phyloP scores from a whole-genome alignment of 2,329 filamentous ascomycete species.

The Coniochaeta hoffmannii region DNA sequence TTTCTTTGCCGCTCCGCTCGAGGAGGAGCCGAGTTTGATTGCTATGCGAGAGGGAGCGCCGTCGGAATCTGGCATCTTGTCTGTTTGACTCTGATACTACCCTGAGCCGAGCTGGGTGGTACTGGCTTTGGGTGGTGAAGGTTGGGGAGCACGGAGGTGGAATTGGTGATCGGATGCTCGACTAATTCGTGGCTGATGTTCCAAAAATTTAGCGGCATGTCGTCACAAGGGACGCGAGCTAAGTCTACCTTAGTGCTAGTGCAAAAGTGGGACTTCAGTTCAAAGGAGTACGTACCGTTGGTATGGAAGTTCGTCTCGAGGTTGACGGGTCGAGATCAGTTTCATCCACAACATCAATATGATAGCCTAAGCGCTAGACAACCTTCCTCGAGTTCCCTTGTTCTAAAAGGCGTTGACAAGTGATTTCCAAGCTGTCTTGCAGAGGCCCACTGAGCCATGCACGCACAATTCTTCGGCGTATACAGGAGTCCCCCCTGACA shows the following conservation, averaged over 20 bases:
- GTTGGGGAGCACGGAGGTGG: background rate
- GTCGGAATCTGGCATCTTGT: constrained; percentile 12
- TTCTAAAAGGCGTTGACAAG: no score
- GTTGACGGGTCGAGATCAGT: background rate
- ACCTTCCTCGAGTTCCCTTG: background rate
- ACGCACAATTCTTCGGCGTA: background rate
- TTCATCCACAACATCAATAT: background rate
- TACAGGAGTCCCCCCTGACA: background rate
- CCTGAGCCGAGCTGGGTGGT: background rate
- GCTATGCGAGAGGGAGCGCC: constrained; percentile 11
- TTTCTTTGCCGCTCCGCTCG: constrained; percentile 8
- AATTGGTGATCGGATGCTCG: background rate
- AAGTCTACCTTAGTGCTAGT: background rate
- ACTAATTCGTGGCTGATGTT: background rate
- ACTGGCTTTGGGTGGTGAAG: background rate
- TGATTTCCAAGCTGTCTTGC: background rate
- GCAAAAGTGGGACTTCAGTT: background rate
- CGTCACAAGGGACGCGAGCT: background rate
- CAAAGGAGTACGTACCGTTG: background rate
- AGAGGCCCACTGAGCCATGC: background rate
- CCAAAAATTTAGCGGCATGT: constrained; percentile 1
- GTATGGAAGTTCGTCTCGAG: background rate
- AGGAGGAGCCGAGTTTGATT: constrained; percentile 11
- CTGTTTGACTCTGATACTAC: background rate
- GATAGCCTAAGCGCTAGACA: background rate